Evolutionary conservation across 768 basidiomycete genomes (phyloP), one percentile per base, ranked within the genome.

Genomic region (Tephrocybe sp.): DNA sequence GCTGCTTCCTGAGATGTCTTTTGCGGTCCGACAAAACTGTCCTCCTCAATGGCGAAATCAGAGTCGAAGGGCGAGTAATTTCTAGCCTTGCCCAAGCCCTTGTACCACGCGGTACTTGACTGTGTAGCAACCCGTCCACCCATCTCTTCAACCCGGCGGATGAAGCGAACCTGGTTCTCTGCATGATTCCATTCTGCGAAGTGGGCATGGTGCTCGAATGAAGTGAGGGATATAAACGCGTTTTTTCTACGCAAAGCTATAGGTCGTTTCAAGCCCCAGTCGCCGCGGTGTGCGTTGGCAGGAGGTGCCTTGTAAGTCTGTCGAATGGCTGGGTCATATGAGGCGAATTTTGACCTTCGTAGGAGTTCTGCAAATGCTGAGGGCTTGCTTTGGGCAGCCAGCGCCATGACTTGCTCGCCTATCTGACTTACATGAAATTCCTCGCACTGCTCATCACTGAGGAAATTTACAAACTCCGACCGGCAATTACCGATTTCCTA

Each of bases 241-340:
- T 81, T 75, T 40, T 78, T 78, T 30, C 82, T 78, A 47, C 85
- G 80, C 40, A 86, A 70, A 2, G 87, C 73, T 19, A 93, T 79
- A 19, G 89, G 86, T 0, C 91, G 85, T 68, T 95, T 95, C 54
- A 94, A 72, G 19, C 92, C 92, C 80, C 83, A 95, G 71, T 92
- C 79, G 48, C 89, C 89, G 22, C 90, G 81, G 58, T 85, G 75
- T 11, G 84, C 82, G 62, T 89, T 77, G 38, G 85, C 85, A 17
- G 80, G 77, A 40, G 80, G 77, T 0, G 90, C 72, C 13, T 83
- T 79, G 68, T 92, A 94, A 16, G 90, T 80, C 61, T 92, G 91
- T 40, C 78, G 77, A 53, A 95, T 89, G 40, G 65, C 61, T 0
- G 87, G 88, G 70, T 92, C 87, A 65, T 76, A 92, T 10, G 85